Evolutionary conservation across 192 early-diverging fungal genomes (phyloP).

Genomic region (Endogone sp.): DNA sequence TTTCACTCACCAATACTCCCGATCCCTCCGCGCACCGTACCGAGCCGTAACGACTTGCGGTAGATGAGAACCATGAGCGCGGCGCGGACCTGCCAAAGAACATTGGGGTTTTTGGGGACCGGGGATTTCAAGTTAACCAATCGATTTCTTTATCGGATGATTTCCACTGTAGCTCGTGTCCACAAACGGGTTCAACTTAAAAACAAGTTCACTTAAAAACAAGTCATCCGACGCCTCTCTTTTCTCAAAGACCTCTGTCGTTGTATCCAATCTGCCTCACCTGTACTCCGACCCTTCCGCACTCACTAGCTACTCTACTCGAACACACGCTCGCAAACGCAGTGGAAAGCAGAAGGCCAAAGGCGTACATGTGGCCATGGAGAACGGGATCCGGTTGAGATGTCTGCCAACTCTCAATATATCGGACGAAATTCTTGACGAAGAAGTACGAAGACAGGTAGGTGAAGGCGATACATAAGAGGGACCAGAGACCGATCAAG

Average conservation of each 20-base stretch:
- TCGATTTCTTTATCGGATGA: too few species aligned
- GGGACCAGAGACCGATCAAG: conserved; percentile 56
- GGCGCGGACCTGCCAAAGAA: conserved; percentile 50
- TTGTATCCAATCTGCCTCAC: conserved; percentile 26
- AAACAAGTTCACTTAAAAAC: too few species aligned
- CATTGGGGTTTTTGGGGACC: not conserved
- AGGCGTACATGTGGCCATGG: conserved; percentile 49
- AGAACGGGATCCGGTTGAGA: conserved; percentile 3
- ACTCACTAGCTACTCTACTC: conserved; percentile 38
- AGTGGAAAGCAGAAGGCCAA: conserved; percentile 50
- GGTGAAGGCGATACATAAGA: conserved; percentile 57
- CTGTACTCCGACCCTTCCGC: conserved; percentile 40
- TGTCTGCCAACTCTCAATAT: conserved; percentile 21
- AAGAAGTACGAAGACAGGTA: conserved; percentile 56
- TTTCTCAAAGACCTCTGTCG: conserved; percentile 8
- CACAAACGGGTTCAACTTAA: too few species aligned
- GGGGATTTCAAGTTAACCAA: not conserved
- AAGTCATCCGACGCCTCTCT: too few species aligned
- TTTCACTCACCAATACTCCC: conserved; percentile 48
- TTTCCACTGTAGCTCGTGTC: too few species aligned
- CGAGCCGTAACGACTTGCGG: conserved; percentile 62
- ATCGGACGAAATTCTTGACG: conserved; percentile 41
- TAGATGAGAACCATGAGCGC: conserved; percentile 74
- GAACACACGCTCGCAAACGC: conserved; percentile 34
- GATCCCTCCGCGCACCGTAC: conserved; percentile 57